These are phyloP conservation scores for Hirsutella thompsonii DNA, from an alignment of 2,329 filamentous ascomycete genomes.

Conservation along the genomic window DNA sequence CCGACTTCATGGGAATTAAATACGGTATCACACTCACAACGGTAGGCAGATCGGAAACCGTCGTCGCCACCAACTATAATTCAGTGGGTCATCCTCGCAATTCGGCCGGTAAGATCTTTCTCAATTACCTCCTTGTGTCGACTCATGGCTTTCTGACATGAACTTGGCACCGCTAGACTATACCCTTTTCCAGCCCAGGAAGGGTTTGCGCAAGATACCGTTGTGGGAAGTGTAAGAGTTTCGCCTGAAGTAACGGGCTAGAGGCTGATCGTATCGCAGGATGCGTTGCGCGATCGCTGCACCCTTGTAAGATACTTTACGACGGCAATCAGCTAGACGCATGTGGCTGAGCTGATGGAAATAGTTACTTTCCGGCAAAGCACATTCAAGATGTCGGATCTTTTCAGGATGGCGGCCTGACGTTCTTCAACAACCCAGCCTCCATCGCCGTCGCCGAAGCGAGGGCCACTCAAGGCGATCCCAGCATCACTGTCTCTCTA, in stretches of 20 bases:
- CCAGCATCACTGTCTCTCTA: constrained; percentile 9
- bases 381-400: constrained; percentile 5
- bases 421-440: constrained; percentile 9
- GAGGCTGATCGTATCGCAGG: not conserved
- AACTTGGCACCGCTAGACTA: too few species aligned
- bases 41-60: constrained; percentile 4
- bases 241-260: too few species aligned
- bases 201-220: too few species aligned
- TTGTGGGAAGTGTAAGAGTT: too few species aligned
- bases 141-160: too few species aligned
- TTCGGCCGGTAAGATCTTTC: not conserved
- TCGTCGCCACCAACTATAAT: constrained; percentile 8
- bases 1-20: constrained; percentile 4
- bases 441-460: constrained; percentile 9
- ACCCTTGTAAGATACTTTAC: constrained; percentile 6
- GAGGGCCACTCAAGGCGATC: constrained; percentile 3
- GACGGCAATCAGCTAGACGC: not conserved
- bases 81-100: constrained; percentile 1
- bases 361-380: constrained; percentile 6
- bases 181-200: too few species aligned
- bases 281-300: constrained; percentile 7
- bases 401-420: constrained; percentile 10
- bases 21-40: constrained; percentile 7
- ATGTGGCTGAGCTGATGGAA: not conserved
- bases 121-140: too few species aligned